Evolutionary conservation across 257 asterid genomes (phyloP).

Genomic region (Gentiana dahurica): DNA sequence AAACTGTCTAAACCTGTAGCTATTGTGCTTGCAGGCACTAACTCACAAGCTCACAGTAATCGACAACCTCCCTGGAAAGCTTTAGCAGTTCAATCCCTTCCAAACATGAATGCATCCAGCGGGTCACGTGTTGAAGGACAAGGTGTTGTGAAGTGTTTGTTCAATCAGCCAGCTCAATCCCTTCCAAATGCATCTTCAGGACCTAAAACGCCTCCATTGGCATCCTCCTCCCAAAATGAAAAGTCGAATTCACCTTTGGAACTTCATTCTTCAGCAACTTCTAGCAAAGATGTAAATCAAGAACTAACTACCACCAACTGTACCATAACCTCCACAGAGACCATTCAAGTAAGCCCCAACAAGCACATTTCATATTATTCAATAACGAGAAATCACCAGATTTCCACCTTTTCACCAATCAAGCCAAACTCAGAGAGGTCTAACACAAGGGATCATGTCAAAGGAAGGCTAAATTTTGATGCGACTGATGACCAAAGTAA

Average conservation of each 20-base stretch:
- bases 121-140: conserved; percentile 38
- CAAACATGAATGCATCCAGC: conserved; percentile 11
- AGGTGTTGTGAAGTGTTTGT: conserved; percentile 61
- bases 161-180: conserved; percentile 50
- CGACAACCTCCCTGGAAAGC: conserved; percentile 16
- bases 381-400: conserved; percentile 56
- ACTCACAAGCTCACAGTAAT: conserved; percentile 11
- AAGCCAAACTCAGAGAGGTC: conserved; percentile 42
- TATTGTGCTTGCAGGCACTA: conserved; percentile 25
- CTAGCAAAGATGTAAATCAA: conserved; percentile 36
- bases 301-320: conserved; percentile 54
- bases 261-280: conserved; percentile 36
- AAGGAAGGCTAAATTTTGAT: conserved; percentile 81
- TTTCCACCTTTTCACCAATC: conserved; percentile 59
- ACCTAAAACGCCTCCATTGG: conserved; percentile 74
- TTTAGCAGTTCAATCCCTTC: conserved; percentile 22
- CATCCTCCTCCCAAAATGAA: conserved; percentile 56
- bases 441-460: conserved; percentile 54
- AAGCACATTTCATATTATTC: conserved; percentile 69
- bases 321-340: conserved; percentile 76
- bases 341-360: conserved; percentile 64
- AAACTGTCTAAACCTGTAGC: conserved; percentile 1
- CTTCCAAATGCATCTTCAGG: conserved; percentile 47
- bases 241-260: conserved; percentile 44
- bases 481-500: conserved; percentile 39